Evolutionary conservation across 768 basidiomycete species (phyloP).

Genomic region (Rossbeevera mucosa): DNA sequence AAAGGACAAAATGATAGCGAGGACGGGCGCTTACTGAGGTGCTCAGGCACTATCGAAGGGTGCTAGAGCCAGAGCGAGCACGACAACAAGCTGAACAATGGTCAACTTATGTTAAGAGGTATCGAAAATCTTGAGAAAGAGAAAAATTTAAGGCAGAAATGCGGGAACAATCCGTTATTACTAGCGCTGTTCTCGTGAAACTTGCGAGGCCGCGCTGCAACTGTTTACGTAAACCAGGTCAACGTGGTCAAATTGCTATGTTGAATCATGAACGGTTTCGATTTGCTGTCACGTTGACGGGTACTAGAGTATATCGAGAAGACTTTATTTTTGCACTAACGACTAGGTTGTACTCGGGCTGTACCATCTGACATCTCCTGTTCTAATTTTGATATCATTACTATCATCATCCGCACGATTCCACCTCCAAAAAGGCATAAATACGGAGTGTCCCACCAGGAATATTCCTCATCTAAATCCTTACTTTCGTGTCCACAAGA

Average conservation of each 20-base stretch:
- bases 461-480: background rate
- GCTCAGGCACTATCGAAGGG: background rate
- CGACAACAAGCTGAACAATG: background rate
- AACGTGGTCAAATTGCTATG: background rate
- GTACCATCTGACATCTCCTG: background rate
- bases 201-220: too few relatives aligned
- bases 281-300: too few relatives aligned
- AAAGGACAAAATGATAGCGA: constrained; percentile 20
- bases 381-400: background rate
- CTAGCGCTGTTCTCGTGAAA: background rate
- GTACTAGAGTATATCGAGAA: too few relatives aligned
- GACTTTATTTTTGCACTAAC: background rate
- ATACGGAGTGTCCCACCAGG: background rate
- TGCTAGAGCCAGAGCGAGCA: background rate
- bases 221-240: constrained; percentile 4
- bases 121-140: background rate
- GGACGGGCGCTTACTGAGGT: constrained; percentile 17
- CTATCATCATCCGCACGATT: background rate
- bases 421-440: background rate
- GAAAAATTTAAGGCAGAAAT: background rate
- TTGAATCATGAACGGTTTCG: too few relatives aligned
- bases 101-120: background rate
- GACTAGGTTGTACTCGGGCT: background rate
- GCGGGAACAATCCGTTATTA: background rate
- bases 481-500: background rate